Evolutionary conservation across 805 yeast genomes (phyloP).

Genomic region (Saccharomycopsis capsularis): DNA sequence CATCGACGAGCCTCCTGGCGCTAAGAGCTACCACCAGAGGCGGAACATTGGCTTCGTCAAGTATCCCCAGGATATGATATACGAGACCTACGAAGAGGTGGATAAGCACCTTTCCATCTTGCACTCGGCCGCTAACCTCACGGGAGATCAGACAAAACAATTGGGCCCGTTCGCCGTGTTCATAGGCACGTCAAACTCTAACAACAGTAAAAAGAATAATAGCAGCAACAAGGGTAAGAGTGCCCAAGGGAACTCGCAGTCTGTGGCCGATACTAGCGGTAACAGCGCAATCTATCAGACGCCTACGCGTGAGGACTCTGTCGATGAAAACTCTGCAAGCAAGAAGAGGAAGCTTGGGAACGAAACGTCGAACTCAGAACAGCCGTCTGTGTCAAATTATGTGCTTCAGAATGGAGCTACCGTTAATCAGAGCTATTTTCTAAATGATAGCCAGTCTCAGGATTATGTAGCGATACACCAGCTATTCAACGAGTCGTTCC

Average conservation of each 20-base stretch:
- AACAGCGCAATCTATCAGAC: too few species aligned
- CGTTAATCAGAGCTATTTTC: too few species aligned
- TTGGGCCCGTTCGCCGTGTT: slow-evolving; percentile 85
- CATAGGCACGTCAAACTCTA: too few species aligned
- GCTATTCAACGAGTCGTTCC: background rate
- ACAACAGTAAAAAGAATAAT: background rate
- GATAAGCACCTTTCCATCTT: slow-evolving; percentile 58
- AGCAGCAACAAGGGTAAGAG: background rate
- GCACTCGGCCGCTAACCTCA: slow-evolving; percentile 41
- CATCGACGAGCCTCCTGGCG: background rate
- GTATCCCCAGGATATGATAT: slow-evolving; percentile 53
- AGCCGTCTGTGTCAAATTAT: too few species aligned
- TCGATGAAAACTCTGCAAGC: too few species aligned
- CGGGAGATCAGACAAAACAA: slow-evolving; percentile 41
- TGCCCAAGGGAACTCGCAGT: too few species aligned
- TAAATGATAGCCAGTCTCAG: too few species aligned
- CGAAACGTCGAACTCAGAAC: too few species aligned
- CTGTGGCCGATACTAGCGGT: background rate
- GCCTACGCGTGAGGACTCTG: too few species aligned
- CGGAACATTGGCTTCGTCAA: slow-evolving; percentile 67
- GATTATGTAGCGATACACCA: too few species aligned
- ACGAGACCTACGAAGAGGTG: slow-evolving; percentile 75
- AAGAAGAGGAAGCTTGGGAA: too few species aligned
- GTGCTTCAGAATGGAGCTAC: too few species aligned
- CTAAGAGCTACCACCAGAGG: slow-evolving; percentile 46